Conservation (phyloP, 208 protist genomes). For the Leishmania lainsoni region DNA sequence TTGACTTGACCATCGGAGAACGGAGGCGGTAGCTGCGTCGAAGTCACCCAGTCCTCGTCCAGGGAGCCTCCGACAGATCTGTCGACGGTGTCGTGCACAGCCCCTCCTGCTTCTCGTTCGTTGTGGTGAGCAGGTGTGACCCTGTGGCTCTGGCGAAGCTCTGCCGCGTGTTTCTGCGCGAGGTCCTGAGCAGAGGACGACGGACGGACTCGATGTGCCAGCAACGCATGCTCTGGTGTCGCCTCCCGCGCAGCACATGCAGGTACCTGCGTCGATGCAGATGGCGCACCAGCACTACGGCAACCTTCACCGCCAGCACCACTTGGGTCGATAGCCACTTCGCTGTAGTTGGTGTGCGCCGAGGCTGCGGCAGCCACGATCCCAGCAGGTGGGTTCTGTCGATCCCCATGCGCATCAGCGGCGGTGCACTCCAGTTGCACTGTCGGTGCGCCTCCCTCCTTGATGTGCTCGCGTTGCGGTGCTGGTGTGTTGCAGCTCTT, state of each 20-base stretch:
- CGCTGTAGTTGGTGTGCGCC: not conserved
- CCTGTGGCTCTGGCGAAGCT: not conserved
- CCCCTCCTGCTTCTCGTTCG: not conserved
- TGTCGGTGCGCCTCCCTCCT: not conserved
- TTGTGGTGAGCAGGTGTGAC: not conserved
- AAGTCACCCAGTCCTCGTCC: slow-evolving; percentile 11
- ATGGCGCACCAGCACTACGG: not conserved
- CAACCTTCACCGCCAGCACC: not conserved
- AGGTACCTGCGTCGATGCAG: not conserved
- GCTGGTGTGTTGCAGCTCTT: not conserved
- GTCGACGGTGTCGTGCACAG: not conserved
- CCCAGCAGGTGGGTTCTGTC: not conserved
- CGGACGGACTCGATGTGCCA: not conserved
- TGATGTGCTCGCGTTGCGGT: no score
- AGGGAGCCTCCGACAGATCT: slow-evolving; percentile 2
- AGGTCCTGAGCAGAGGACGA: not conserved
- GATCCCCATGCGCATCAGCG: not conserved
- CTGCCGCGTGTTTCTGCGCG: not conserved
- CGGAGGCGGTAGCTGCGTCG: slow-evolving; percentile 13
- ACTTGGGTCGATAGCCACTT: not conserved
- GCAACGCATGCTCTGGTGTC: slow-evolving; percentile 15
- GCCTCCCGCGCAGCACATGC: slow-evolving; percentile 8
- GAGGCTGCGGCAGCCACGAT: not conserved
- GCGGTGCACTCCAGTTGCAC: not conserved
- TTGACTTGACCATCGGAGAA: not conserved